Base-by-base conservation (phyloP, 2,329 filamentous ascomycete genomes). In the Aspergillus fumigatiaffinis region DNA sequence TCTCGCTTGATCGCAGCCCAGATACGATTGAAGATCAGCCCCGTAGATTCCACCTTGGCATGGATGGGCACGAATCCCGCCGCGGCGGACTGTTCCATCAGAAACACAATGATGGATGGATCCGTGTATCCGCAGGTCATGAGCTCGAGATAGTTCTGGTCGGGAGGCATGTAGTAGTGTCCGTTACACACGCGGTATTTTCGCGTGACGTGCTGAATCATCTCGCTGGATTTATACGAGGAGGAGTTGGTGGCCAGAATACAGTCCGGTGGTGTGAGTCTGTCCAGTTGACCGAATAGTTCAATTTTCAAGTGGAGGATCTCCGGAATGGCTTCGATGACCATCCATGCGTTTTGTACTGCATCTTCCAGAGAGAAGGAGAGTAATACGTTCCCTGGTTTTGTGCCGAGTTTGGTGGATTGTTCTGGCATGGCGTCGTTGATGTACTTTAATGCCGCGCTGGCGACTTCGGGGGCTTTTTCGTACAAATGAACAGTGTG, bases 1-100 rank as follows among this genome's bases (percentile, higher is more conserved):
- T 84, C 82, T 1, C 82, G 72, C 66, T 84, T 84, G 25, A 84
- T 73, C 0, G 82, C 82, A 1, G 82, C 82, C 82, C 82, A 84
- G 0, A 84, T 64, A 0, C 82, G 77, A 55, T 84, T 84, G 62
- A 82, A 81, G 42, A 84, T 79, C 60, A 84, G 79, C 0, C 82
- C 69, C 0, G 80, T 82, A 0, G 80, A 82, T 60, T 84, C 77
- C 51, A 76, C 78, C 10, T 71, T 63, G 0, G 79, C 79, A 4
- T 73, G 64, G 21, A 76, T 73, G 0, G 79, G 80, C 2, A 71
- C 62, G 42, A 76, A 73, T 0, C 74, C 80, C 3, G 71, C 73
- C 12, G 76, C 75, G 14, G 65, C 62, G 3, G 74, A 73, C 42
- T 71, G 68, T 17, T 76, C 68, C 2, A 69, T 68, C 44, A 84